phyloP scores from a whole-genome alignment of 2,329 filamentous ascomycete species.

The Botrytis cinerea region DNA sequence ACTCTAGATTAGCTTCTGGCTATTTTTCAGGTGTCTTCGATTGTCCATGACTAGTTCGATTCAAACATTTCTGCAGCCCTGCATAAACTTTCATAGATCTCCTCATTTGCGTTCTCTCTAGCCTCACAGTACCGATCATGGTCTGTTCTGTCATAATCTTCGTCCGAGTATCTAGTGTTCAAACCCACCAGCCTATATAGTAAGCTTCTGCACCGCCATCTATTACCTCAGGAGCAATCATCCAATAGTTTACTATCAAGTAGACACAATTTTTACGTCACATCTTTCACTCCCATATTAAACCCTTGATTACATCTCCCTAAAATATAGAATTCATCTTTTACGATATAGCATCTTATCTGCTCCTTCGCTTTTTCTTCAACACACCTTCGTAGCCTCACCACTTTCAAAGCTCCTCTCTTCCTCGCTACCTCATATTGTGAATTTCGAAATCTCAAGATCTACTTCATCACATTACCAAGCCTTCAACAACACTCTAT shows the following conservation, averaged over 20 bases:
- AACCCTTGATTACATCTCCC: background rate
- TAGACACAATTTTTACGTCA: background rate
- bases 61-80: background rate
- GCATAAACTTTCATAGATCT: background rate
- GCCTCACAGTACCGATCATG: accelerated
- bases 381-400: background rate
- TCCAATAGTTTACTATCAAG: background rate
- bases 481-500: background rate
- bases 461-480: no score
- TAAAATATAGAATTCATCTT: background rate
- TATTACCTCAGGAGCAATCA: background rate
- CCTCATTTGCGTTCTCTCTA: background rate
- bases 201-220: background rate
- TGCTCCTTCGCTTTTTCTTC: background rate
- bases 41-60: background rate
- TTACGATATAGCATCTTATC: background rate
- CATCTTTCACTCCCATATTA: no score
- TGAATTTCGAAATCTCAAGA: background rate
- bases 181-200: background rate
- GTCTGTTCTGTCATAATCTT: background rate
- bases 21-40: background rate
- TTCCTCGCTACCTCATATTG: no score
- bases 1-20: background rate
- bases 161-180: no score
- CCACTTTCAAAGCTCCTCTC: background rate